Evolutionary conservation across 2,329 filamentous ascomycete genomes (phyloP).

Genomic region (Penicillium oxalicum): DNA sequence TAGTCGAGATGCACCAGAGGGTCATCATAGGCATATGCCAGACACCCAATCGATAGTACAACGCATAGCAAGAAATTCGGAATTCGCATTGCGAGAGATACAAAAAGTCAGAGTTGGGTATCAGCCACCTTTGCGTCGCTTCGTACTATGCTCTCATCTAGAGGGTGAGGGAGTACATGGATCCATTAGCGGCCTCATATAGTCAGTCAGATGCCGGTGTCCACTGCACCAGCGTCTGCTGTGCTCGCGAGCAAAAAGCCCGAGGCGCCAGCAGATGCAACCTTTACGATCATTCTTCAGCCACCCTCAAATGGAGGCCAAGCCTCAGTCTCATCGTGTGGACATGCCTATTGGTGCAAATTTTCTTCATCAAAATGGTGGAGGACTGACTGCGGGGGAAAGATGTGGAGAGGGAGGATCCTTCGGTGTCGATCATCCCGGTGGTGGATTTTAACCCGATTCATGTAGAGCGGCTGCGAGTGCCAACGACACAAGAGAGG

Average conservation of each 20-base stretch:
- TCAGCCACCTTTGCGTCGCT: neutral
- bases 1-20: constrained; percentile 44
- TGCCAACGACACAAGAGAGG: too few relatives aligned
- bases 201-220: neutral
- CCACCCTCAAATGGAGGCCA: neutral
- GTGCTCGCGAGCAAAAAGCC: neutral
- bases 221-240: too few relatives aligned
- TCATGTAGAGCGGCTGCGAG: neutral
- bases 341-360: constrained; percentile 24
- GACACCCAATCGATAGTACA: constrained; percentile 6
- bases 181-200: too few relatives aligned
- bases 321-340: neutral
- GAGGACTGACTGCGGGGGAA: neutral
- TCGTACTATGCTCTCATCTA: constrained; percentile 8
- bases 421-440: constrained; percentile 16
- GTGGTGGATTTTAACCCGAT: neutral
- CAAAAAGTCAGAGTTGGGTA: too few relatives aligned
- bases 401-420: constrained; percentile 15
- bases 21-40: constrained; percentile 18
- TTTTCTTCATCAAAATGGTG: constrained; percentile 13
- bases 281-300: neutral
- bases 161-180: too few relatives aligned
- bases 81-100: constrained; percentile 1
- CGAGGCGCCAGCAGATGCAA: neutral
- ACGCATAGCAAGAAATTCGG: constrained; percentile 1